Conservation (phyloP, 805 yeast genomes). For the Lipomyces starkeyi region DNA sequence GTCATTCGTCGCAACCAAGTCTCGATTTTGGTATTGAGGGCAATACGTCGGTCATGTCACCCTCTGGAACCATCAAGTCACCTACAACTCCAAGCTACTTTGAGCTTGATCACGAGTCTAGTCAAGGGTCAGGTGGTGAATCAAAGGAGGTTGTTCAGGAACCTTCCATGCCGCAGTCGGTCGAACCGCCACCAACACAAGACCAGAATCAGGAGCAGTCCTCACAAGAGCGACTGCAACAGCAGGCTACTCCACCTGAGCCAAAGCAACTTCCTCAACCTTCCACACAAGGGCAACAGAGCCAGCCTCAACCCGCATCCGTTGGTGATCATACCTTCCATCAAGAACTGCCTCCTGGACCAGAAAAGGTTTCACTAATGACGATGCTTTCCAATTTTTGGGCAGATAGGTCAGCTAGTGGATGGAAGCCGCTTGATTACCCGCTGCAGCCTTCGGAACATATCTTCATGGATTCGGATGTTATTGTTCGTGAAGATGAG, state of each 20-base stretch:
- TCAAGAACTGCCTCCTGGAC: slow-evolving; percentile 34
- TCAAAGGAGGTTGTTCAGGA: neutral
- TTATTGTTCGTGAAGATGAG: slow-evolving; percentile 93
- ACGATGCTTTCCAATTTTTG: slow-evolving; percentile 88
- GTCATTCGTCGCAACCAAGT: neutral
- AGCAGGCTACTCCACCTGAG: slow-evolving; percentile 1
- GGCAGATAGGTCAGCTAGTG: slow-evolving; percentile 95
- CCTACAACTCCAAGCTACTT: slow-evolving; percentile 11
- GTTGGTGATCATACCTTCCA: slow-evolving; percentile 19
- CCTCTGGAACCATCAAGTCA: slow-evolving; percentile 2
- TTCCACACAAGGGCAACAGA: neutral
- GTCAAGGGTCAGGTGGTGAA: neutral
- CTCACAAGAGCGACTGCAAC: neutral
- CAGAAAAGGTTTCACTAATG: slow-evolving; percentile 76
- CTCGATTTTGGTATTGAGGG: neutral
- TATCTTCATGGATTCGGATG: slow-evolving; percentile 90
- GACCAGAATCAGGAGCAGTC: slow-evolving; percentile 3
- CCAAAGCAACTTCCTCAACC: neutral
- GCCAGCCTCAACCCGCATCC: slow-evolving; percentile 6
- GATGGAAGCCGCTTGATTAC: slow-evolving; percentile 91
- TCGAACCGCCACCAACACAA: neutral
- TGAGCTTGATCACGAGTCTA: neutral
- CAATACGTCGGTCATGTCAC: slow-evolving; percentile 4
- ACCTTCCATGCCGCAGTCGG: neutral
- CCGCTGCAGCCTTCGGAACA: slow-evolving; percentile 85